Conservation (phyloP, 2,329 filamentous ascomycete species). For the Colletotrichum spaethianum region DNA sequence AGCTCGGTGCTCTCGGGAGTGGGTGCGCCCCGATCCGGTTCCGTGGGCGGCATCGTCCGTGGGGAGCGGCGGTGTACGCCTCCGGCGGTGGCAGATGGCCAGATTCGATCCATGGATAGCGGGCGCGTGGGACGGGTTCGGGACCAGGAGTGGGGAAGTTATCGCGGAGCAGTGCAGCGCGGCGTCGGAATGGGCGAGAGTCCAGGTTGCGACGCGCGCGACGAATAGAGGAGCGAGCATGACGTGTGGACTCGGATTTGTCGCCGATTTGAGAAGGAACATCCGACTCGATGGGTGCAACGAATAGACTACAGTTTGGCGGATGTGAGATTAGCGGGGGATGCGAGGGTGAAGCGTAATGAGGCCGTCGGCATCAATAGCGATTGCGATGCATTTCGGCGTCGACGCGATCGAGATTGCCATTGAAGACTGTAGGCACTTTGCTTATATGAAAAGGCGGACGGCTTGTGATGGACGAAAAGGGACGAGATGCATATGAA, state of each 20-base stretch:
- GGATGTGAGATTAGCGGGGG: constrained; percentile 28
- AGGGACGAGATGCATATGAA: constrained; percentile 10
- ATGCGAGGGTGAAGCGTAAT: constrained; percentile 14
- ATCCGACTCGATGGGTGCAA: constrained; percentile 62
- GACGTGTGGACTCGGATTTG: constrained; percentile 44
- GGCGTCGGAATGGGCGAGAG: constrained; percentile 49
- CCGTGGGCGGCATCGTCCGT: constrained; percentile 23
- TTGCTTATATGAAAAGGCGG: constrained; percentile 1
- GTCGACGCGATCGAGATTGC: constrained; percentile 6
- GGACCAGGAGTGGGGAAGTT: constrained; percentile 38
- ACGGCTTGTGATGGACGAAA: constrained; percentile 9
- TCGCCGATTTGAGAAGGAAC: constrained; percentile 53
- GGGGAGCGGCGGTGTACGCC: constrained; percentile 35
- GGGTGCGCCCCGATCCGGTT: constrained; percentile 12
- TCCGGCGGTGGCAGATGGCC: constrained; percentile 39
- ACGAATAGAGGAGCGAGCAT: constrained; percentile 58
- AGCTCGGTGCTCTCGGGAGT: constrained; percentile 15
- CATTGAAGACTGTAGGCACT: constrained; percentile 1
- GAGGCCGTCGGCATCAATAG: constrained; percentile 29
- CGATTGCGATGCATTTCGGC: constrained; percentile 34
- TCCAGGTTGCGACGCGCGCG: constrained; percentile 53
- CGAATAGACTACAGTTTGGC: constrained; percentile 56
- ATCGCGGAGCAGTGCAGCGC: constrained; percentile 41
- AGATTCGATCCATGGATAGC: constrained; percentile 43
- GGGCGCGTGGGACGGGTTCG: constrained; percentile 29